These are phyloP conservation scores for Botryobasidium botryosum DNA, from an alignment of 768 basidiomycete species.

Conservation along the genomic window DNA sequence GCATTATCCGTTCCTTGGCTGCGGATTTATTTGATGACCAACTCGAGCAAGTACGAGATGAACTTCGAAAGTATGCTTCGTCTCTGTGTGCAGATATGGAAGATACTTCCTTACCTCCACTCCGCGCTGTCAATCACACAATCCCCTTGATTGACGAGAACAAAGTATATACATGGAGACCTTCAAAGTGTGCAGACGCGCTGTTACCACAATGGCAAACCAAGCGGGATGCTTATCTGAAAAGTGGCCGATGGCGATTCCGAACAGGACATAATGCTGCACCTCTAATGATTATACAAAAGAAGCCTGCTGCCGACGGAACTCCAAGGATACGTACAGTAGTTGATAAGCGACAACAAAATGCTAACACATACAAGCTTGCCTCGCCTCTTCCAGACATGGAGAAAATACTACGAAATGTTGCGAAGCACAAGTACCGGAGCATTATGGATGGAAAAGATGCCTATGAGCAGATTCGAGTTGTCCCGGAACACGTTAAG, in stretches of 20 bases:
- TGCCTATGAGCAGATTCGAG: conserved; percentile 7
- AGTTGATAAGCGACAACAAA: conserved; percentile 6
- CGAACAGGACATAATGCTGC: neutral
- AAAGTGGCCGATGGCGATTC: conserved; percentile 5
- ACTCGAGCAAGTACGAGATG: too few species aligned
- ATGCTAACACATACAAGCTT: too few species aligned
- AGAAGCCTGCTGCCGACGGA: conserved; percentile 2
- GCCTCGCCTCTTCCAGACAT: conserved; percentile 7
- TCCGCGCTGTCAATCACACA: too few species aligned
- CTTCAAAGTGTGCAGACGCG: conserved; percentile 1
- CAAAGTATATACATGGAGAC: conserved; percentile 2
- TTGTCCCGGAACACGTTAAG: conserved; percentile 2
- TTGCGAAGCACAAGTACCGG: too few species aligned
- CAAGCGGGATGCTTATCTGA: conserved; percentile 1
- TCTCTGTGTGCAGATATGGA: too few species aligned
- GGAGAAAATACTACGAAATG: conserved; percentile 3
- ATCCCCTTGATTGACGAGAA: conserved; percentile 3
- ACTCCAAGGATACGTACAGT: conserved; percentile 5
- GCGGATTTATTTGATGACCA: conserved; percentile 2
- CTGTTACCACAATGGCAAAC: conserved; percentile 2
- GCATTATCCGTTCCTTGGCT: neutral
- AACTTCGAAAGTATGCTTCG: neutral
- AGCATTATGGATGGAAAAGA: too few species aligned
- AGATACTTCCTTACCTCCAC: too few species aligned
- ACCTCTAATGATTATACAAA: conserved; percentile 4